Percentiles rank a stretch among this genome's conserved stretches.
Conservation (phyloP, 441 rosid genomes). For the Geranium incanum region DNA sequence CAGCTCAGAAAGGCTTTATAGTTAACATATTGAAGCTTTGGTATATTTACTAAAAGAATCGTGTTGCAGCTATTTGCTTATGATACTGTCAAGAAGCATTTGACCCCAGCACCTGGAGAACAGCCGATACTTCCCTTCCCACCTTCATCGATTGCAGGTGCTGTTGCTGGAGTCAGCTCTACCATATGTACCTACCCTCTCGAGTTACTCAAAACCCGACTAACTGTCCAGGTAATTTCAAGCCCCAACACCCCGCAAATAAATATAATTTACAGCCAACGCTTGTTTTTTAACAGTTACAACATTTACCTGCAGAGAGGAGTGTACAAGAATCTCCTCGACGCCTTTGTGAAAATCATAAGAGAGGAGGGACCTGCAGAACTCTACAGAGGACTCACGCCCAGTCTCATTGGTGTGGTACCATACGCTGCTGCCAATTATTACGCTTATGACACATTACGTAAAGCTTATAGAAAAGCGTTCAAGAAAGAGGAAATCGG, state of each 20-base stretch:
- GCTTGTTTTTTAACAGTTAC: background rate
- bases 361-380: constrained; percentile 75
- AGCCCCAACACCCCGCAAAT: background rate
- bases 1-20: background rate
- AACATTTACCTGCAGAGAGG: constrained; percentile 50
- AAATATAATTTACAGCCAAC: background rate
- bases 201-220: constrained; percentile 81
- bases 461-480: constrained; percentile 56
- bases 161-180: constrained; percentile 97
- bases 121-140: constrained; percentile 63
- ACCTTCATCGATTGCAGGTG: constrained; percentile 85
- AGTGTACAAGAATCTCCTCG: constrained; percentile 58
- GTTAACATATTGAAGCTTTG: background rate
- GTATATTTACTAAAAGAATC: background rate
- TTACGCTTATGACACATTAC: constrained; percentile 77
- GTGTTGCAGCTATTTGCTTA: constrained; percentile 67
- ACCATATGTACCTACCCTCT: constrained; percentile 90
- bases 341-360: constrained; percentile 71
- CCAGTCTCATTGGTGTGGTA: constrained; percentile 92
- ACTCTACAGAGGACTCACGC: constrained; percentile 84
- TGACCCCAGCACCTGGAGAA: constrained; percentile 68
- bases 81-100: constrained; percentile 71
- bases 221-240: constrained; percentile 69
- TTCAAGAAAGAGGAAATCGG: constrained; percentile 79
- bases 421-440: constrained; percentile 95